Evolutionary conservation across 129 eudicot species (phyloP), one percentile per base, ranked within the genome.

Genomic region (Saposhnikovia divaricata): DNA sequence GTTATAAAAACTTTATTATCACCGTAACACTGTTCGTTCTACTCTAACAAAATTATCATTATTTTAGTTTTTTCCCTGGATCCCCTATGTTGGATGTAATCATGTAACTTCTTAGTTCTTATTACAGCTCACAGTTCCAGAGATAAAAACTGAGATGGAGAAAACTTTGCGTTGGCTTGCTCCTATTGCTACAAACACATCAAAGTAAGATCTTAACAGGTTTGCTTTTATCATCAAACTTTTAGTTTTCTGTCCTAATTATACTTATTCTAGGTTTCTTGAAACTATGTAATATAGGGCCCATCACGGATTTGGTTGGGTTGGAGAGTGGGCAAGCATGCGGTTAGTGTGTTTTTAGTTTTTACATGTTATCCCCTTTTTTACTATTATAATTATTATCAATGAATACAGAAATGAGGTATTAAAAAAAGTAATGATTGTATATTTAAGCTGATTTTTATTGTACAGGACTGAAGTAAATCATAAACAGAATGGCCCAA

Each of bases 281-380:
- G 42, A 6, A 75, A 59, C 74, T 74, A 16, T 68, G 55, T 61
- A 16, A 25, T 81, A 91, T 80, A 93, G 98, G 88, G 96, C 93
- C 37, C 98, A 93, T 87, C 97, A 93, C 77, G 98, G 98, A 38
- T 93, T 93, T 16, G 98, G 98, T 80, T 93, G 98, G 98, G 96
- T 93, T 82, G 98, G 98, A 61, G 98, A 93, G 87, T 93, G 98
- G 98, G 98, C 88, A 42, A 87, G 85, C 83, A 84, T 88, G 6
- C 93, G 97, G 98, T 93, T 10, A 66, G 72, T 59, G 40, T 28
- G 40, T 66, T 66, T 66, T 66, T 4, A 66, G 72, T 28, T 66
- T 66, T 42, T 12, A 27, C 38, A 28, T 28, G 25, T 16, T 19
- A 27, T 76, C 70, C 13, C 74, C 71, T n/a, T 59, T 79, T 55